Evolutionary conservation across 352 stramenopile genomes (phyloP), one percentile per base, ranked within the genome.

Genomic region (Phytophthora fragariae): DNA sequence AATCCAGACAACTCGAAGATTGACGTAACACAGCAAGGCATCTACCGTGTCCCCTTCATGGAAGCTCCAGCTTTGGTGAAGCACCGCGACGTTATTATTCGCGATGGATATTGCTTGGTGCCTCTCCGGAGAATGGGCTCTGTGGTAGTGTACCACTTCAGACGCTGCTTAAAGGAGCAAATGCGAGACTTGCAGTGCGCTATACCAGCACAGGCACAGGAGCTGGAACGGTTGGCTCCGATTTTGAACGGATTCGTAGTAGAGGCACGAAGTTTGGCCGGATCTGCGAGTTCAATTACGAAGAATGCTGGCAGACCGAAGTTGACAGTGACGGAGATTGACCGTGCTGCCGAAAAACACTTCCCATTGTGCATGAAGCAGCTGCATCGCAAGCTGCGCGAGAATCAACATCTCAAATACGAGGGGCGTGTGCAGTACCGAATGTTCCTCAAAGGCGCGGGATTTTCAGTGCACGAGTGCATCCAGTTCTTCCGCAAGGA

Each of bases 371-470:
- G 91, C 57, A 96, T 96, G 91, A 76, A 80, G 55, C 75, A 88
- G 7, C 55, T 97, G 33, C 88, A 95, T 65, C 75, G 75, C 55
- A 93, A 93, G 49, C 54, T 97, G 9, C 82, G 86, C 17, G 71
- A 85, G 63, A 84, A 92, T 49, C 84, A 95, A 64, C 90, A 97
- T 70, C 81, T 97, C 47, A 97, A 96, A 65, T 97, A 94, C 59
- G 87, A 95, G 57, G 91, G 89, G 2, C 87, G 91, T 2, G 75
- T 95, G 52, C 91, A 97, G 71, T 93, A 94, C 52, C 80, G 86
- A 21, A 72, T 95, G 58, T 97, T 97, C 50, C 85, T 97, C 53
- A 96, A 97, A 68, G 90, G 91, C 17, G 73, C 92, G 5, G 87
- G 91, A 0, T 87, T 96, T 37, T 91, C 82, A 12, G 85, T 97